A percentile compares a stretch with the other conserved stretches of the same genome.
These are phyloP conservation scores for Schoenoplectus triqueter DNA, from an alignment of 202 grass and related monocot genomes.

Conservation along the genomic window DNA sequence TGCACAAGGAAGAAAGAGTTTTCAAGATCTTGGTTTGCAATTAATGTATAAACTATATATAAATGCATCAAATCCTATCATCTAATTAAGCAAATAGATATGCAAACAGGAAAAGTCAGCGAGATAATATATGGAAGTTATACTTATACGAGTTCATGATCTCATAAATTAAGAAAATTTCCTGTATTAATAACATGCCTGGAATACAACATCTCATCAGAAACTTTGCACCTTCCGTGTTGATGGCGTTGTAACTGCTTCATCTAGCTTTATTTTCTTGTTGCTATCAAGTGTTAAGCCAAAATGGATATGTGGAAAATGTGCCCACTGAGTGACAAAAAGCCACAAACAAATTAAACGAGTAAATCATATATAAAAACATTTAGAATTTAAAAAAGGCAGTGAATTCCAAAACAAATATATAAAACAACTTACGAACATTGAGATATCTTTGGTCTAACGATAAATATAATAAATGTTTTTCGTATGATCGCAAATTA, in stretches of 20 bases:
- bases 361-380: background rate
- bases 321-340: constrained; percentile 69
- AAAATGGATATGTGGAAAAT: constrained; percentile 89
- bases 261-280: constrained; percentile 59
- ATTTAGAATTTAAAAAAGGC: too few relatives aligned
- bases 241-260: constrained; percentile 38
- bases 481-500: too few relatives aligned
- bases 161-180: constrained; percentile 21
- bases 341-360: background rate
- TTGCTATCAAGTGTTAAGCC: constrained; percentile 55
- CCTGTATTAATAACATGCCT: constrained; percentile 31
- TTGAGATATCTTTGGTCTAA: too few relatives aligned
- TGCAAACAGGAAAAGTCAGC: too few relatives aligned
- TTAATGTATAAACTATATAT: background rate
- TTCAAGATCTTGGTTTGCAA: background rate
- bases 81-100: background rate
- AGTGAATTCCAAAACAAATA: too few relatives aligned
- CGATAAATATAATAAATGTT: too few relatives aligned
- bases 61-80: background rate
- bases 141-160: background rate
- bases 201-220: constrained; percentile 51
- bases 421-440: too few relatives aligned
- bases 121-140: too few relatives aligned
- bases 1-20: background rate
- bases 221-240: constrained; percentile 64